These are phyloP conservation scores for Tetrapisispora phaffii DNA, from an alignment of 805 yeast genomes.

Conservation along the genomic window DNA sequence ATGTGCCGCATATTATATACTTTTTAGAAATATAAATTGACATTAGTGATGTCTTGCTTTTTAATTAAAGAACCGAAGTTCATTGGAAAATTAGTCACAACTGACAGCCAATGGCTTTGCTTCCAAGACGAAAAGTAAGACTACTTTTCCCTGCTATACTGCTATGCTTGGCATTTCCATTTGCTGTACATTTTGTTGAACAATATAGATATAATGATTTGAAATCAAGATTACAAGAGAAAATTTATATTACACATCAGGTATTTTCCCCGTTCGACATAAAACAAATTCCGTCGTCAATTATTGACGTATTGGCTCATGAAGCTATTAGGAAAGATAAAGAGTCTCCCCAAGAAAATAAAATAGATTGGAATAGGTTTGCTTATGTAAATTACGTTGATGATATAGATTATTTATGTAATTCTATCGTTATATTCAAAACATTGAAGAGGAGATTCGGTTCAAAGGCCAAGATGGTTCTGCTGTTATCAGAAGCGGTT, in stretches of 20 bases:
- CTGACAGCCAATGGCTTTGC: neutral
- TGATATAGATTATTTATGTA: slow-evolving; percentile 38
- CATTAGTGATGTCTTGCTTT: too few relatives aligned
- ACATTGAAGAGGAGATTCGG: slow-evolving; percentile 29
- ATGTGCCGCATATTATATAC: too few relatives aligned
- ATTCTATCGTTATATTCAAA: slow-evolving; percentile 40
- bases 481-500: slow-evolving; percentile 29
- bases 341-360: neutral
- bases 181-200: neutral
- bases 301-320: slow-evolving; percentile 5
- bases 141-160: neutral
- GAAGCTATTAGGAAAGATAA: neutral
- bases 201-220: neutral
- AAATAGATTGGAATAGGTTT: slow-evolving; percentile 31
- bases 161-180: neutral
- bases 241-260: slow-evolving; percentile 2
- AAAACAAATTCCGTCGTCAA: slow-evolving; percentile 11
- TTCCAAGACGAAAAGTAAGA: slow-evolving; percentile 1
- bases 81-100: too few relatives aligned
- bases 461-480: slow-evolving; percentile 38
- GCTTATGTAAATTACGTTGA: slow-evolving; percentile 56
- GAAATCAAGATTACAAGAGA: neutral
- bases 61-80: too few relatives aligned
- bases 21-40: too few relatives aligned
- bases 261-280: slow-evolving; percentile 12